Conservation (phyloP, 306 rosid species). For the Casuarina cunninghamiana region DNA sequence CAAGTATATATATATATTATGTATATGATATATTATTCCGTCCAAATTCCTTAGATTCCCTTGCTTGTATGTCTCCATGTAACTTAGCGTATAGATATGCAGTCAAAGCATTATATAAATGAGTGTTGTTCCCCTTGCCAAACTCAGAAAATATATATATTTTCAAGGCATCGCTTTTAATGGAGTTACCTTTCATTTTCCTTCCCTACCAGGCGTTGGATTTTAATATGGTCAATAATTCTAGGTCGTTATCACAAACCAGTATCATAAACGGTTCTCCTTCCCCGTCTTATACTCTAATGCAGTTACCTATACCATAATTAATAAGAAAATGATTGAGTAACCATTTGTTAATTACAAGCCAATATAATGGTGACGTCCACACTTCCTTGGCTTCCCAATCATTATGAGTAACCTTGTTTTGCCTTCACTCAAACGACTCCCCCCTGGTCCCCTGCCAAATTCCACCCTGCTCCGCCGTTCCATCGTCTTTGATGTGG, state of each 20-base stretch:
- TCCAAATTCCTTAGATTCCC: no score
- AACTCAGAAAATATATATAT: neutral
- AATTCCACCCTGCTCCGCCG: neutral
- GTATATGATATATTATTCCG: no score
- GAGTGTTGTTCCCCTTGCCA: neutral
- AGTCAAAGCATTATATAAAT: neutral
- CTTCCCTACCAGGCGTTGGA: neutral
- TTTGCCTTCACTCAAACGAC: constrained; percentile 2
- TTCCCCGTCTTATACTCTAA: constrained; percentile 6
- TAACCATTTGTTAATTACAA: constrained; percentile 6
- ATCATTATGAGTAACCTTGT: constrained; percentile 39
- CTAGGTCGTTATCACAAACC: constrained; percentile 14
- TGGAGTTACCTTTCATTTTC: constrained; percentile 3
- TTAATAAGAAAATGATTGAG: constrained; percentile 33
- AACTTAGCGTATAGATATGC: no score
- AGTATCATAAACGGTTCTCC: neutral
- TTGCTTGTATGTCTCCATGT: no score
- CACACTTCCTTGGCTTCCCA: constrained; percentile 28
- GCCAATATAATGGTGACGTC: constrained; percentile 27
- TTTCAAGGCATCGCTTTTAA: neutral
- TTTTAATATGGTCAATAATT: constrained; percentile 20
- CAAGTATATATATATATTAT: no score
- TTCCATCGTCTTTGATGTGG: neutral
- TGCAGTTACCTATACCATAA: constrained; percentile 9
- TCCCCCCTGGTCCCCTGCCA: no score